Evolutionary conservation across 2,329 filamentous ascomycete species (phyloP), one percentile per base, ranked within the genome.

Genomic region (Verticillium nonalfalfae): DNA sequence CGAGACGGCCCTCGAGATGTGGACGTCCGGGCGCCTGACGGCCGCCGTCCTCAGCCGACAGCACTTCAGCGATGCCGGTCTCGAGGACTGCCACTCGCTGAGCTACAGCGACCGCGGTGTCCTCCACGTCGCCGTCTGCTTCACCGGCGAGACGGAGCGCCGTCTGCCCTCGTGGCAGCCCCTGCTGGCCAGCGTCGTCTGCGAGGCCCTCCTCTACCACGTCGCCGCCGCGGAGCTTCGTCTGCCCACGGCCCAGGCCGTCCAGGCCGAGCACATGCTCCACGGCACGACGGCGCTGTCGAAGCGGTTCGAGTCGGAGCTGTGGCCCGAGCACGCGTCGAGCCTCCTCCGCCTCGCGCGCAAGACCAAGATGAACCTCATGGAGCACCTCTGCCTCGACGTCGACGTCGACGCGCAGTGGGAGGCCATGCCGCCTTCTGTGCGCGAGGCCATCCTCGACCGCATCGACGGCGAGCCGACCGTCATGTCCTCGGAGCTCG

Each of bases 161-260:
- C 65, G 60, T 1, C 52, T 65, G 15, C 56, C 67, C 1, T 65
- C 69, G 0, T 72, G 71, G 71, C 64, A 70, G 45, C 64, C 67
- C 7, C 64, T 71, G 2, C 59, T 68, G n/a, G 63, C 64, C 4
- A 63, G 60, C 14, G 61, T 70, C 18, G 55, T 66, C 13, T 64
- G 72, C 4, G 74, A 75, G 62, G 69, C 69, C 4, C 66, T 75
- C n/a, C 62, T 76, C 3, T 74, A 75, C 61, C 73, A 76, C 59
- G 68, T 69, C 5, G 68, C 72, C 4, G 68, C 72, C 9, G 67
- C 69, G 3, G 65, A 69, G 21, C 63, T 73, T 26, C 62, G 66
- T 4, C 63, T 73, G 9, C 64, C 66, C 6, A 67, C 71, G 31
- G 62, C 64, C 10, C 67, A 72, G 15, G 73, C 73, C 2, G 67